These are phyloP conservation scores for Beauveria sp. DNA, from an alignment of 2,329 filamentous ascomycete species.

Conservation along the genomic window DNA sequence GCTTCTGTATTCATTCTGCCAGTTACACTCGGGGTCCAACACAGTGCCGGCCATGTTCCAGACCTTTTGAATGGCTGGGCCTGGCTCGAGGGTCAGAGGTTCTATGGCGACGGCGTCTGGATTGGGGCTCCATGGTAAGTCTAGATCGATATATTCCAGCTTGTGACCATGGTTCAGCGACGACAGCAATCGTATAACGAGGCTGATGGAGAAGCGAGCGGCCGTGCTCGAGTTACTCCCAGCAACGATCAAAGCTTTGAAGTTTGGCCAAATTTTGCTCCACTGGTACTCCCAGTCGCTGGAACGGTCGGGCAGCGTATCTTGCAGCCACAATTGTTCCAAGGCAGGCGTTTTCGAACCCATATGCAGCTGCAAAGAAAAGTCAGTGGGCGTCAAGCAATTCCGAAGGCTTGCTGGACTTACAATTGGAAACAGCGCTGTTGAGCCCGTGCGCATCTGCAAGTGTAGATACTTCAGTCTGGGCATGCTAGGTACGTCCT, in stretches of 20 bases:
- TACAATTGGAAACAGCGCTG: conserved; percentile 16
- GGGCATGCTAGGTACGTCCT: conserved; percentile 18
- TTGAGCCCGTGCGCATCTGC: conserved; percentile 14
- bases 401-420: neutral
- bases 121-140: conserved; percentile 17
- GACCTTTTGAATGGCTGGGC: conserved; percentile 2
- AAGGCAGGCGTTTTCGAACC: conserved; percentile 21
- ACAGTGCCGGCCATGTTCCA: conserved; percentile 8
- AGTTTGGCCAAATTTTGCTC: conserved; percentile 21
- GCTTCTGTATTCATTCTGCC: conserved; percentile 6
- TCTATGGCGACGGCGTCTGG: conserved; percentile 3
- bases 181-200: conserved; percentile 14
- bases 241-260: conserved; percentile 22
- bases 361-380: conserved; percentile 19
- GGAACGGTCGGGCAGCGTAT: conserved; percentile 16
- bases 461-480: conserved; percentile 23
- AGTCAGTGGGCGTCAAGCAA: neutral
- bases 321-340: conserved; percentile 25
- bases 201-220: conserved; percentile 1
- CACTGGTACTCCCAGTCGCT: conserved; percentile 14
- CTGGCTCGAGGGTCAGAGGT: conserved; percentile 1
- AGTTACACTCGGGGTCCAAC: neutral
- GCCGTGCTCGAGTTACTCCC: conserved; percentile 14
- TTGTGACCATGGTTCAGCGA: conserved; percentile 21
- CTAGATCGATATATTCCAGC: conserved; percentile 25